These are phyloP conservation scores for Hortiboletus campestris DNA, from an alignment of 768 basidiomycete genomes.

Conservation along the genomic window DNA sequence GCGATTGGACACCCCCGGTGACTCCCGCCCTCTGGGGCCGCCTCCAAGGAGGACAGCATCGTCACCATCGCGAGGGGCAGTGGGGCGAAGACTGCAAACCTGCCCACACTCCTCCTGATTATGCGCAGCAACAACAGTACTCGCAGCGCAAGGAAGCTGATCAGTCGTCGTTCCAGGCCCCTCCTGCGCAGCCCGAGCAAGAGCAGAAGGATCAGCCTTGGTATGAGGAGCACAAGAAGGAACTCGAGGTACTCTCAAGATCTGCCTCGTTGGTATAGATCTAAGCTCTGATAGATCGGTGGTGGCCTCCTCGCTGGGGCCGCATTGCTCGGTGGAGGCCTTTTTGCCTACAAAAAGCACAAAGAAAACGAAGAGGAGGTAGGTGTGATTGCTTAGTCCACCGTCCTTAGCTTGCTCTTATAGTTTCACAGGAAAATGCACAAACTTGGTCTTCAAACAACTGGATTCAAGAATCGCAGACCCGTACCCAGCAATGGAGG, in stretches of 20 bases:
- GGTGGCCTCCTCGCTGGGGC: slow-evolving; percentile 59
- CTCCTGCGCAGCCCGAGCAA: slow-evolving; percentile 27
- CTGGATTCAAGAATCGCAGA: slow-evolving; percentile 58
- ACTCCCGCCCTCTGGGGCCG: slow-evolving; percentile 72
- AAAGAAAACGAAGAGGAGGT: slow-evolving; percentile 59
- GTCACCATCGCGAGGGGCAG: slow-evolving; percentile 18
- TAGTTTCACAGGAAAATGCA: slow-evolving; percentile 43
- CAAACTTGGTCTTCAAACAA: slow-evolving; percentile 46
- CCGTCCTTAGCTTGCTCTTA: not conserved
- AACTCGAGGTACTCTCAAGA: slow-evolving; percentile 47
- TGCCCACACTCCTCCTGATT: not conserved
- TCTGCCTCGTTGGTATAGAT: not conserved
- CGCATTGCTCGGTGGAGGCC: slow-evolving; percentile 51
- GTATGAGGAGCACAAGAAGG: slow-evolving; percentile 55
- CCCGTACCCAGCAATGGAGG: slow-evolving; percentile 50
- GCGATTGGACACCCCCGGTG: slow-evolving; percentile 62
- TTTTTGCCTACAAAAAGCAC: slow-evolving; percentile 52
- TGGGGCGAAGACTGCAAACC: slow-evolving; percentile 19
- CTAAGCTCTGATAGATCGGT: slow-evolving; percentile 46
- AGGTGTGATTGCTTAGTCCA: not conserved
- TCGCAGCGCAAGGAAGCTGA: slow-evolving; percentile 28
- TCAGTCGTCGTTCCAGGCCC: slow-evolving; percentile 18
- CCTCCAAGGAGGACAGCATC: slow-evolving; percentile 34
- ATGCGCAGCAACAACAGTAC: slow-evolving; percentile 27
- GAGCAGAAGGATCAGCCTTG: slow-evolving; percentile 55